Conservation (phyloP, 345 rosid species). For the Cardamine occulta region DNA sequence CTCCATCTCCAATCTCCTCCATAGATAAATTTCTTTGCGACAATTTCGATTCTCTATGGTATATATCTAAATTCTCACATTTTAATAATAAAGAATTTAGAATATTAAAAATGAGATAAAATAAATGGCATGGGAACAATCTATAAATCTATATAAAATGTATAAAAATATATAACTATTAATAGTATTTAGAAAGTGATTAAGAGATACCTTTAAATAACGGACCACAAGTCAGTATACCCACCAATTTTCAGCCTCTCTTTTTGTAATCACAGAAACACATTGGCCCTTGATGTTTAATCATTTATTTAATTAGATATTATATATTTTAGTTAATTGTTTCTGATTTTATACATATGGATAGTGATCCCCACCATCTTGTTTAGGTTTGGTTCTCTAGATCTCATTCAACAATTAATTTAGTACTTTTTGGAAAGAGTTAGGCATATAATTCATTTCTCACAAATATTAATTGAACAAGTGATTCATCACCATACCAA, state of each 20-base stretch:
- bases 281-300: slow-evolving; percentile 43
- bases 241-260: slow-evolving; percentile 49
- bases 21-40: background rate
- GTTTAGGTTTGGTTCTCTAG: slow-evolving; percentile 43
- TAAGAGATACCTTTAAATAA: slow-evolving; percentile 47
- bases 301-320: slow-evolving; percentile 45
- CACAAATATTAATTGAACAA: background rate
- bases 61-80: background rate
- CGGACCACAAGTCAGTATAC: slow-evolving; percentile 71
- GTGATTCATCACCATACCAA: background rate
- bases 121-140: slow-evolving; percentile 1
- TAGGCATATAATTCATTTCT: slow-evolving; percentile 33
- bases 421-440: slow-evolving; percentile 23
- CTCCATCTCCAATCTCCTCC: background rate
- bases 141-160: slow-evolving; percentile 1
- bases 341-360: slow-evolving; percentile 22
- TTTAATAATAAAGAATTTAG: background rate
- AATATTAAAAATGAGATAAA: background rate
- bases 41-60: background rate
- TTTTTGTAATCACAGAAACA: slow-evolving; percentile 31
- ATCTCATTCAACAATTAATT: slow-evolving; percentile 27
- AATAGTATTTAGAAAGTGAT: slow-evolving; percentile 44
- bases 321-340: slow-evolving; percentile 46
- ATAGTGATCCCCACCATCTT: slow-evolving; percentile 60
- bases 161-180: slow-evolving; percentile 7